Percentiles rank a stretch among this genome's conserved stretches.
Conservation (phyloP, 306 rosid genomes). For the Myrica gale region DNA sequence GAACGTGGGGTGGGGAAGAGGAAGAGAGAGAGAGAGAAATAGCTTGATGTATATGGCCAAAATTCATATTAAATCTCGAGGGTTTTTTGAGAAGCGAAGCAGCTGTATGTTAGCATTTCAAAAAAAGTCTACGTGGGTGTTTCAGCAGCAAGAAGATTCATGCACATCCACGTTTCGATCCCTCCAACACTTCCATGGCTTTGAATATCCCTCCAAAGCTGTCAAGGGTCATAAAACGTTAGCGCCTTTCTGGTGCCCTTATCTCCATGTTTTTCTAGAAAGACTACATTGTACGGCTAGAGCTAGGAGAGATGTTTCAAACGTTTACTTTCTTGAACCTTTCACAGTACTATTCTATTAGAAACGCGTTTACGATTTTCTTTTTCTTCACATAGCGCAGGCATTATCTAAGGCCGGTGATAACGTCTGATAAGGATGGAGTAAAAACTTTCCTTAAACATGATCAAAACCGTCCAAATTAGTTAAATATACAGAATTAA, state of each 20-base stretch:
- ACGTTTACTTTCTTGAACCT: not conserved
- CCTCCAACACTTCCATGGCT: too few species aligned
- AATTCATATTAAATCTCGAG: too few species aligned
- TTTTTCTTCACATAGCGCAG: conserved; percentile 29
- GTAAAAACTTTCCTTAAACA: conserved; percentile 17
- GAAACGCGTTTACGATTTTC: not conserved
- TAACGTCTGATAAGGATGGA: not conserved
- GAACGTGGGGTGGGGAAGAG: too few species aligned
- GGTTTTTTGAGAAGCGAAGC: too few species aligned
- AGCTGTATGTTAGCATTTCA: too few species aligned
- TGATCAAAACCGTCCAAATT: conserved; percentile 32
- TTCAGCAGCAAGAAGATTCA: too few species aligned
- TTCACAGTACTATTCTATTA: not conserved
- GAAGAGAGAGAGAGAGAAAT: too few species aligned
- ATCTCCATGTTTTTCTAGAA: conserved; percentile 5
- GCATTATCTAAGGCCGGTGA: conserved; percentile 28
- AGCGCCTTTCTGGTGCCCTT: not conserved
- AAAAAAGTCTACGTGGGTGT: too few species aligned
- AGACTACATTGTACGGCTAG: not conserved
- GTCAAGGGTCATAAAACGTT: not conserved
- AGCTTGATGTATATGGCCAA: too few species aligned
- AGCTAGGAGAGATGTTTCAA: not conserved
- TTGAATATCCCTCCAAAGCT: too few species aligned
- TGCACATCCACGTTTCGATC: too few species aligned
- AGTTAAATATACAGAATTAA: not conserved